Percentiles rank a stretch among this genome's conserved stretches.
phyloP scores from a whole-genome alignment of 495 filamentous ascomycete genomes.

The Penicillium taxi region DNA sequence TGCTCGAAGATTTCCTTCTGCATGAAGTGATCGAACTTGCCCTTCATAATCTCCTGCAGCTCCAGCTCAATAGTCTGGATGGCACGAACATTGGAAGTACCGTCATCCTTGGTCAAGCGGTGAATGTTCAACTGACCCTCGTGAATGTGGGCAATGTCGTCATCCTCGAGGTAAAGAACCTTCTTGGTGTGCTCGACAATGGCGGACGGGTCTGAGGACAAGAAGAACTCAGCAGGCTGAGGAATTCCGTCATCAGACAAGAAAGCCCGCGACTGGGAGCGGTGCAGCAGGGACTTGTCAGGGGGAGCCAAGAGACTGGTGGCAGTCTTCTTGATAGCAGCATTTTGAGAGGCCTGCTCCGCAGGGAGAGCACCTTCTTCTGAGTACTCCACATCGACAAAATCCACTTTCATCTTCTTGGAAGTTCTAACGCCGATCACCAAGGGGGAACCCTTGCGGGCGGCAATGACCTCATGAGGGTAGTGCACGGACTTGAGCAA shows the following conservation, averaged over 20 bases:
- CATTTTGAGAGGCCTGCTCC: slow-evolving; percentile 92
- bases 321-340: slow-evolving; percentile 85
- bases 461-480: slow-evolving; percentile 95
- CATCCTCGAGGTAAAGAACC: slow-evolving; percentile 97
- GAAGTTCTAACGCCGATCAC: slow-evolving; percentile 92
- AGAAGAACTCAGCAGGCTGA: slow-evolving; percentile 97
- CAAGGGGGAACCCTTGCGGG: slow-evolving; percentile 93
- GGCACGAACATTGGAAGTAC: slow-evolving; percentile 88
- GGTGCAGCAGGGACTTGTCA: slow-evolving; percentile 95
- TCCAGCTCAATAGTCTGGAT: slow-evolving; percentile 98
- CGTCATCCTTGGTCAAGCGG: slow-evolving; percentile 91
- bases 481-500: slow-evolving; percentile 97
- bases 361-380: slow-evolving; percentile 83
- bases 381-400: slow-evolving; percentile 94
- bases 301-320: slow-evolving; percentile 75
- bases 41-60: slow-evolving; percentile 99
- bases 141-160: slow-evolving; percentile 98
- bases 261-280: slow-evolving; percentile 96
- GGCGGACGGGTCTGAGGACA: slow-evolving; percentile 94
- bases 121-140: slow-evolving; percentile 98
- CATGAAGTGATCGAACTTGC: slow-evolving; percentile 99
- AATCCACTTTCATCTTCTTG: slow-evolving; percentile 99
- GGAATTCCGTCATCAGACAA: slow-evolving; percentile 95
- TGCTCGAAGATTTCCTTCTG: slow-evolving; percentile 99
- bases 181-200: slow-evolving; percentile 99